Evolutionary conservation across 2,329 filamentous ascomycete species (phyloP).

Genomic region (Tolypocladium sp.): DNA sequence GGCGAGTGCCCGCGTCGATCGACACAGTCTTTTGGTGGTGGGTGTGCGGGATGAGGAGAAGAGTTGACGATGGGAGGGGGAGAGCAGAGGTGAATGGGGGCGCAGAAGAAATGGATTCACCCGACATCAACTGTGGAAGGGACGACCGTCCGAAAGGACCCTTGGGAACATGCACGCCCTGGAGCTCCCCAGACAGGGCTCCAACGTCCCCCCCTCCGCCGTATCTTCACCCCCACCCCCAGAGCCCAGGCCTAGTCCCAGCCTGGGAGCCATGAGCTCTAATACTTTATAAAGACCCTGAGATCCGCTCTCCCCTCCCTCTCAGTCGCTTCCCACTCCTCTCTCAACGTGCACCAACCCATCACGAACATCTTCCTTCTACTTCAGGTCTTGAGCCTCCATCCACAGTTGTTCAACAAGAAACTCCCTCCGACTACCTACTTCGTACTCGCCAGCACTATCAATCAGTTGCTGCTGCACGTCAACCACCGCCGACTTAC

Average conservation of each 20-base stretch:
- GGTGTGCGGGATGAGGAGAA: not conserved
- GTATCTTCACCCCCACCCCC: not conserved
- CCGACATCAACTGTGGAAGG: not conserved
- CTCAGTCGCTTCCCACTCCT: not conserved
- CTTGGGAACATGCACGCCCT: no score
- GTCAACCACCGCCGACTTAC: not conserved
- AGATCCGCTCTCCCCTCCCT: conserved; percentile 3
- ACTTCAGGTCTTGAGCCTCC: not conserved
- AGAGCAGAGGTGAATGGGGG: not conserved
- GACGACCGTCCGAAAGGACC: not conserved
- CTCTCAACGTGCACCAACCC: not conserved
- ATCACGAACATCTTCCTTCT: not conserved
- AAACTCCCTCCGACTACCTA: not conserved
- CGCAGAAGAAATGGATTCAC: not conserved
- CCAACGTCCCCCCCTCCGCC: not conserved
- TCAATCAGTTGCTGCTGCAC: not conserved
- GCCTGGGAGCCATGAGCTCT: not conserved
- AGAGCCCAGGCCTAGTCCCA: not conserved
- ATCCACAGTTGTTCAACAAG: not conserved
- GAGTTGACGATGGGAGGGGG: not conserved
- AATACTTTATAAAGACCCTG: conserved; percentile 14
- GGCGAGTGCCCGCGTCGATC: not conserved
- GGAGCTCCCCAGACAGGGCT: not conserved
- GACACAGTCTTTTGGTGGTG: not conserved
- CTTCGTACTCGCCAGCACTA: not conserved